Conservation (phyloP, 768 basidiomycete species). For the Tricholoma bakamatsutake region DNA sequence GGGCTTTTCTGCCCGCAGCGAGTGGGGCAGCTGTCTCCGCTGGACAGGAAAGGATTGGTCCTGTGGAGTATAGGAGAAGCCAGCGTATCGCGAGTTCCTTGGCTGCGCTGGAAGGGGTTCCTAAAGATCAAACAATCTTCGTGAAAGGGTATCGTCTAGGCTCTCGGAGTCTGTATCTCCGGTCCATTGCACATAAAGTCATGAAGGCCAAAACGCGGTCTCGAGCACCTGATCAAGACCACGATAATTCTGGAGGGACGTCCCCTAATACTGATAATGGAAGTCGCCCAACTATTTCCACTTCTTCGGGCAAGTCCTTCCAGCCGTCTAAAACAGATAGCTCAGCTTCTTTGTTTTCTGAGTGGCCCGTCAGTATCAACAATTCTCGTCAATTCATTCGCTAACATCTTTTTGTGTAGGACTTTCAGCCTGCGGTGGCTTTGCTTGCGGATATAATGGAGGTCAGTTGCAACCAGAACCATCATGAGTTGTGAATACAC, state of each 20-base stretch:
- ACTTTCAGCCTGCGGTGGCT: not conserved
- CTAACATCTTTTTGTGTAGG: not conserved
- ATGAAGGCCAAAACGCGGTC: not conserved
- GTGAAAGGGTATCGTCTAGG: slow-evolving; percentile 1
- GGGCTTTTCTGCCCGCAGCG: not conserved
- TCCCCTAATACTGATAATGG: not conserved
- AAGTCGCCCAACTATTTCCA: not conserved
- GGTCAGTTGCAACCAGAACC: not conserved
- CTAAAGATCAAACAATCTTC: not conserved
- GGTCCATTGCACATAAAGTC: not conserved
- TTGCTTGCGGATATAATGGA: slow-evolving; percentile 1
- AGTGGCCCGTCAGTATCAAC: not conserved
- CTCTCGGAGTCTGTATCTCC: not conserved
- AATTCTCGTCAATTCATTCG: not conserved
- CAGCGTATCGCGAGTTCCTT: not conserved
- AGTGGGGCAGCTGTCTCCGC: not conserved
- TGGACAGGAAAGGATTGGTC: slow-evolving; percentile 1
- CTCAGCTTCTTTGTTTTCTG: not conserved
- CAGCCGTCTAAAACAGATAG: not conserved
- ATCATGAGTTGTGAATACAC: not conserved
- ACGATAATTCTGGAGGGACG: not conserved
- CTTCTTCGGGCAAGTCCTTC: not conserved
- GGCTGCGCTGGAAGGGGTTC: not conserved
- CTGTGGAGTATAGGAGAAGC: slow-evolving; percentile 1
- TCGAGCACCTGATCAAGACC: not conserved